Percentiles rank a stretch among this genome's conserved stretches.
phyloP scores from a whole-genome alignment of 768 basidiomycete species.

The Termitomyces sp. region DNA sequence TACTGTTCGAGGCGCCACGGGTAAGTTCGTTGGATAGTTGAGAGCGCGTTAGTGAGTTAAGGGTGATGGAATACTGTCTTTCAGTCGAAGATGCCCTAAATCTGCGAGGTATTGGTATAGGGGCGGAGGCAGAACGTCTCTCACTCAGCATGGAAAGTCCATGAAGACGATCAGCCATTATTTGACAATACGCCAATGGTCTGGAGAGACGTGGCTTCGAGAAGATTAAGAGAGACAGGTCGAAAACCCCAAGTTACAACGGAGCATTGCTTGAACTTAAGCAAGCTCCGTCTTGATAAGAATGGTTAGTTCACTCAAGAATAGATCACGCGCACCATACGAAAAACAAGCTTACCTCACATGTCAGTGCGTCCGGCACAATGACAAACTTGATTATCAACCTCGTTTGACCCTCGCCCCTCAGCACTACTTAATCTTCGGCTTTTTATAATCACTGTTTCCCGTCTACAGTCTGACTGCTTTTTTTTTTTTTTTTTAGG shows the following conservation, averaged over 20 bases:
- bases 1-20: not conserved
- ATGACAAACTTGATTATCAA: too few relatives aligned
- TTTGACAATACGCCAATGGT: not conserved
- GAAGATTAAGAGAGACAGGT: slow-evolving; percentile 11
- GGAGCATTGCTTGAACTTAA: not conserved
- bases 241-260: slow-evolving; percentile 4
- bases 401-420: too few relatives aligned
- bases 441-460: too few relatives aligned
- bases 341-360: too few relatives aligned
- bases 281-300: too few relatives aligned
- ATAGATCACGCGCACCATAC: too few relatives aligned
- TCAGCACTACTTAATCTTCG: too few relatives aligned
- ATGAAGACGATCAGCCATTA: slow-evolving; percentile 13
- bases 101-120: slow-evolving; percentile 14
- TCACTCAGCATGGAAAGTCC: slow-evolving; percentile 6
- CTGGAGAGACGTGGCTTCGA: not conserved
- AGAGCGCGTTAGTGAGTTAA: slow-evolving; percentile 4
- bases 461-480: too few relatives aligned
- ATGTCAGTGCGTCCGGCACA: too few relatives aligned
- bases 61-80: slow-evolving; percentile 12
- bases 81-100: slow-evolving; percentile 9
- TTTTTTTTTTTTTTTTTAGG: too few relatives aligned
- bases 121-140: slow-evolving; percentile 11
- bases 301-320: too few relatives aligned
- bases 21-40: slow-evolving; percentile 8